Conservation (phyloP, 2,329 filamentous ascomycete species). For the Aspergillus sp. region DNA sequence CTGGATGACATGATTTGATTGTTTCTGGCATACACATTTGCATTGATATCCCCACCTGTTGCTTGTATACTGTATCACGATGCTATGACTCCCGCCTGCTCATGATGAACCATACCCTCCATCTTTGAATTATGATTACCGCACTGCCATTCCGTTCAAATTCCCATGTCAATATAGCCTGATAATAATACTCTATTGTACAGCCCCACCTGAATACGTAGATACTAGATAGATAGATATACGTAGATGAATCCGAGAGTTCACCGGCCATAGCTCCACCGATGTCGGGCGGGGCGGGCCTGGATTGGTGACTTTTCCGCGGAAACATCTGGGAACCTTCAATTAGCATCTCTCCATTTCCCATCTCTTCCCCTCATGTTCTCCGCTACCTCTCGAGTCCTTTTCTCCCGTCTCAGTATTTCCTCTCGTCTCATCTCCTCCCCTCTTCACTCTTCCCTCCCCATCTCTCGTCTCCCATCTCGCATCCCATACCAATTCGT, state of each 20-base stretch:
- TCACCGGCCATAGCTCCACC: background rate
- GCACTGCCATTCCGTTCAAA: background rate
- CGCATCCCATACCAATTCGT: constrained; percentile 18
- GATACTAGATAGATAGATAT: background rate
- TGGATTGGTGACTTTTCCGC: constrained; percentile 17
- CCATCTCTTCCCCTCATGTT: constrained; percentile 26
- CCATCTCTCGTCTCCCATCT: constrained; percentile 6
- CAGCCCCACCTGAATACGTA: background rate
- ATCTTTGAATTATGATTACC: background rate
- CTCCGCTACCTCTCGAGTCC: constrained; percentile 25
- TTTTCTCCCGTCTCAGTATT: constrained; percentile 17
- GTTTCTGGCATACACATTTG: background rate
- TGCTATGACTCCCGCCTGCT: background rate
- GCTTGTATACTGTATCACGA: background rate
- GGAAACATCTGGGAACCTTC: constrained; percentile 11
- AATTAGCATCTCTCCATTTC: background rate
- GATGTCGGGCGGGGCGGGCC: constrained; percentile 40
- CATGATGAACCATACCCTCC: too few relatives aligned
- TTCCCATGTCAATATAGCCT: too few relatives aligned
- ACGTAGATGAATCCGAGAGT: background rate
- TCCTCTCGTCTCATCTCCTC: constrained; percentile 17
- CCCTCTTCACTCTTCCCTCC: background rate
- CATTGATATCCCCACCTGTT: background rate
- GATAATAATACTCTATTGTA: too few relatives aligned
- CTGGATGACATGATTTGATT: background rate